Evolutionary conservation across 2,329 filamentous ascomycete species (phyloP).

Genomic region (Diaporthe amygdali): DNA sequence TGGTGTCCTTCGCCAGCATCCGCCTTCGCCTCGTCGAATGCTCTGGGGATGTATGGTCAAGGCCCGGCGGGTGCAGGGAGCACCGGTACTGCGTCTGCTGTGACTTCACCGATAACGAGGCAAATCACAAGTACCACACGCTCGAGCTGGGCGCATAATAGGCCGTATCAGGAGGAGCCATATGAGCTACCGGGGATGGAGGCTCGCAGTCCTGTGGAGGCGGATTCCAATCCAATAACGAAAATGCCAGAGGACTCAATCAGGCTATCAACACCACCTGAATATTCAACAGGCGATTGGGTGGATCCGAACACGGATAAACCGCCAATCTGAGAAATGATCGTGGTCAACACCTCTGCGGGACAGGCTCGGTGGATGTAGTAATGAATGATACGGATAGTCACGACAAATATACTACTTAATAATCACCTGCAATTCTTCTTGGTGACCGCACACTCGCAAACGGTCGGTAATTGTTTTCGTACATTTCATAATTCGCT

Average conservation of each 20-base stretch:
- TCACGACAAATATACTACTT: conserved; percentile 1
- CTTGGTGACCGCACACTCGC: no score
- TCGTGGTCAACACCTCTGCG: background rate
- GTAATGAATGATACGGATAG: conserved; percentile 13
- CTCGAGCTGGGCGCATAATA: conserved; percentile 18
- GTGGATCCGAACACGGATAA: conserved; percentile 20
- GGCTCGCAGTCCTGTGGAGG: background rate
- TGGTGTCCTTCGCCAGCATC: conserved; percentile 22
- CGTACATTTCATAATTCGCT: no score
- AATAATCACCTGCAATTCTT: background rate
- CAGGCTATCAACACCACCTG: background rate
- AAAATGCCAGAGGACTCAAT: background rate
- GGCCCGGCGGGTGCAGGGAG: background rate
- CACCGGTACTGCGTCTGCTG: background rate
- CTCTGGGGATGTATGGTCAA: background rate
- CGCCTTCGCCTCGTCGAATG: background rate
- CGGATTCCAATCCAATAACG: conserved; percentile 7
- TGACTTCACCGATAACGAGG: conserved; percentile 6
- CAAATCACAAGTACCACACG: background rate
- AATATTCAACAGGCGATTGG: conserved; percentile 13
- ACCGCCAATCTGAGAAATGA: background rate
- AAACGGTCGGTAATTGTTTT: no score
- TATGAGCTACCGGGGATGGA: conserved; percentile 18
- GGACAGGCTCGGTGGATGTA: background rate
- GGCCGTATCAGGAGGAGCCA: conserved; percentile 2